Base-by-base conservation (phyloP, 2,329 filamentous ascomycete species). In the Colletotrichum echinochloae region DNA sequence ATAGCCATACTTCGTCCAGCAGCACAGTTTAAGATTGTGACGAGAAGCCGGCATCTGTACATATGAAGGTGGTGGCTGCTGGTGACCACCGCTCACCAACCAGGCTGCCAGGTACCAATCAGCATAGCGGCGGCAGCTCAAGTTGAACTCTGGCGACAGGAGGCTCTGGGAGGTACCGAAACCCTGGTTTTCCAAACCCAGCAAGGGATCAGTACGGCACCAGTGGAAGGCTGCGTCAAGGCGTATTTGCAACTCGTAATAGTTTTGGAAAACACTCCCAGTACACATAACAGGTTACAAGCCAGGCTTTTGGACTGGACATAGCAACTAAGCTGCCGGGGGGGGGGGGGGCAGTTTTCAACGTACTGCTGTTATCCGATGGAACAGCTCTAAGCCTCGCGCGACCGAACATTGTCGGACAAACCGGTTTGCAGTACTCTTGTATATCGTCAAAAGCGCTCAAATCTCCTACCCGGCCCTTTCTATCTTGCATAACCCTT, bases 71-170 rank as follows among this genome's bases (percentile, higher is more conserved):
- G 26, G 33, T 8, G 18, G 16, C 49, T 52, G 18, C 49, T 30
- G 18, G 1, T 3, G 16, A 30, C 2, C 11, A 6, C n/a, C 49
- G 16, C 28, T 12, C 9, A 12, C 9, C n/a, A n/a, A n/a, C n/a
- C n/a, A n/a, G n/a, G n/a, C n/a, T n/a, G n/a, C n/a, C 3, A 3
- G 16, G 6, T 23, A 18, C 4, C 2, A 30, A 18, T 2, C 3
- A 28, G 7, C 7, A 20, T 30, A 30, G 7, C 26, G 12, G 48
- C 48, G 26, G 48, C 18, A 51, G 26, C 6, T 9, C 48, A 26
- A 51, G 14, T 4, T 9, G 26, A 11, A 30, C 16, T 51, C 26
- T 51, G 48, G 14, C 48, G 30, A 51, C 16, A 8, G 16, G 7
- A 14, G 30, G 26, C 16, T 3, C 26, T 51, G 16, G 26, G 5